Base-by-base conservation (phyloP, 495 filamentous ascomycete species). In the Aspergillus ellipticus region DNA sequence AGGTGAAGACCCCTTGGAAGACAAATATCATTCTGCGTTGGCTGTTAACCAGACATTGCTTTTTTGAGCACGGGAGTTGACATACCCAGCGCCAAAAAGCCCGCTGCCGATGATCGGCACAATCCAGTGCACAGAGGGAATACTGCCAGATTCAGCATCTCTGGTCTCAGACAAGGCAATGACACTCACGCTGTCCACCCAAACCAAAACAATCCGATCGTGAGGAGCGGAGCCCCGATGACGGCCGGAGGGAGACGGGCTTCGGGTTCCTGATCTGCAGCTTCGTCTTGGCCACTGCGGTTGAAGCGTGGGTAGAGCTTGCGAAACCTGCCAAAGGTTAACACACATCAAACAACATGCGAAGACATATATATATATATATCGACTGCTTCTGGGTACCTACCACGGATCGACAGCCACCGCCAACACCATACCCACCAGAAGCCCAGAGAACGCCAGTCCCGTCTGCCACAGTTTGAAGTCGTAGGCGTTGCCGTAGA, bases 1-100 rank as follows among this genome's bases (percentile, higher is more conserved):
- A 94, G 16, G 89, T 93, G 70, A 95, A 95, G 54, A 93, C 79
- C 15, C 89, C 89, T 15, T 79, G 81, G 67, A 89, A 95, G 13
- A 85, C 83, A 6, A 89, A 65, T 20, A 88, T 67, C 43, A 80
- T 87, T 13, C 88, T 88, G 22, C 37, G n/a, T n/a, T n/a, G n/a
- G n/a, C n/a, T n/a, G n/a, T n/a, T n/a, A n/a, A n/a, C n/a, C n/a
- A n/a, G n/a, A n/a, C n/a, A n/a, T n/a, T n/a, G n/a, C n/a, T n/a
- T n/a, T n/a, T n/a, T n/a, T n/a, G n/a, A n/a, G n/a, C n/a, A 26
- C 8, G 20, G 13, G 21, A 35, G 4, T 39, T 21, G 17, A 78
- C 84, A 73, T 65, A 86, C 77, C 87, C 87, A 49, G 79, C 58
- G 22, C 86, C 89, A 66, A 90, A 89, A 15, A 90, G 63, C 7